phyloP scores from a whole-genome alignment of 2,329 filamentous ascomycete genomes.

The Aspergillaceae sp. region DNA sequence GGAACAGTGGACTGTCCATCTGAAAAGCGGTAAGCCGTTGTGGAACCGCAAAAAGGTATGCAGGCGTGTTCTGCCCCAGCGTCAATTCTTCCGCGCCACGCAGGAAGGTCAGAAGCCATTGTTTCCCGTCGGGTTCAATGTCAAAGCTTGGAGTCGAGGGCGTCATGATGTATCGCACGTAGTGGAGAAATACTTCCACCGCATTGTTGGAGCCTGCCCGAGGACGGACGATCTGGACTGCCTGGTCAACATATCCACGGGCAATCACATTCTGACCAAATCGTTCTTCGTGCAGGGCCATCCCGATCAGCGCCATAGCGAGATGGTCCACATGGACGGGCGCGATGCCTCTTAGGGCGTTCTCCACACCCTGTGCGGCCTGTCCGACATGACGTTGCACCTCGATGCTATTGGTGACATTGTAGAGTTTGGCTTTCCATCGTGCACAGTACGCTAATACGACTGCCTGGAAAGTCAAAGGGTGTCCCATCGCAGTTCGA shows the following conservation, averaged over 20 bases:
- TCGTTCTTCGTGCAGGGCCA: slow-evolving; percentile 32
- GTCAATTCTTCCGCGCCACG: slow-evolving; percentile 28
- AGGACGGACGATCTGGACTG: slow-evolving; percentile 23
- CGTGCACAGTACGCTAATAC: slow-evolving; percentile 32
- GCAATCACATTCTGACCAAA: slow-evolving; percentile 26
- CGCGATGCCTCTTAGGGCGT: slow-evolving; percentile 13
- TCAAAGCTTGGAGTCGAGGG: slow-evolving; percentile 9
- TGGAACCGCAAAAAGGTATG: slow-evolving; percentile 21
- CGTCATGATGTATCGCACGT: slow-evolving; percentile 24
- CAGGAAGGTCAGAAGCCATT: slow-evolving; percentile 28
- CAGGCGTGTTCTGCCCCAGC: slow-evolving; percentile 17
- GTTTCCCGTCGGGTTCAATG: slow-evolving; percentile 13
- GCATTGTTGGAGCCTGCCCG: slow-evolving; percentile 16
- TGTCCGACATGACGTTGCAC: slow-evolving; percentile 21
- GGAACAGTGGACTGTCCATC: slow-evolving; percentile 31
- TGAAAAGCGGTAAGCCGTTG: slow-evolving; percentile 24
- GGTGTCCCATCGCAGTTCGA: slow-evolving; percentile 24
- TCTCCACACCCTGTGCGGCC: slow-evolving; percentile 19
- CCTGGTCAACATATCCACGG: slow-evolving; percentile 20
- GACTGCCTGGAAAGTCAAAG: slow-evolving; percentile 28
- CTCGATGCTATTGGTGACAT: slow-evolving; percentile 14
- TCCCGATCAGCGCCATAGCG: slow-evolving; percentile 25
- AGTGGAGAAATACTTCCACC: slow-evolving; percentile 27
- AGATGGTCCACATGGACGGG: slow-evolving; percentile 22
- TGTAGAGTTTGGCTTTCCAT: slow-evolving; percentile 24